Conservation (phyloP, 1,284 basidiomycete species). For the Boletus sp. region DNA sequence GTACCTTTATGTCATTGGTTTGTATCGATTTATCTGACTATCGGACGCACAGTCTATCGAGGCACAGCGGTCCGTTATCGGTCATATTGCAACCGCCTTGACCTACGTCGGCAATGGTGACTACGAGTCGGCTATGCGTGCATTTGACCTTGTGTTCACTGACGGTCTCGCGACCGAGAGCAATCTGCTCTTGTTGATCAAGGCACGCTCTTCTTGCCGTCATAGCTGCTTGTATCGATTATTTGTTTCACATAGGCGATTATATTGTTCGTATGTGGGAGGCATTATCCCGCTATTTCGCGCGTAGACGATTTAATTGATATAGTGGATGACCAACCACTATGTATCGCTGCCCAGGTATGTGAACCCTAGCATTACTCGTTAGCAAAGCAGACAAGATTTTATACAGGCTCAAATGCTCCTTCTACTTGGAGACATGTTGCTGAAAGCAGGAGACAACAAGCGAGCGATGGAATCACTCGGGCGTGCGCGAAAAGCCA, state of each 20-base stretch:
- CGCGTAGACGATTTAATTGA: not conserved
- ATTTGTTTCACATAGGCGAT: conserved; percentile 1
- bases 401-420: conserved; percentile 1
- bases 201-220: not conserved
- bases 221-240: not conserved
- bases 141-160: conserved; percentile 11
- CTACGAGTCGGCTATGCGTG: not conserved
- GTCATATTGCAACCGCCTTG: conserved; percentile 8
- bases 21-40: not conserved
- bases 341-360: conserved; percentile 3
- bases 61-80: not conserved
- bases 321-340: not conserved
- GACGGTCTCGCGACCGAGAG: not conserved
- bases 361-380: not conserved
- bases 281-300: not conserved
- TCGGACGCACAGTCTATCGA: conserved; percentile 2
- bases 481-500: not conserved
- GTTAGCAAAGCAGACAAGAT: not conserved
- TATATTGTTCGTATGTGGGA: conserved; percentile 3
- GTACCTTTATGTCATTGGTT: not conserved
- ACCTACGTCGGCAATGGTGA: not conserved
- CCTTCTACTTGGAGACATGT: not conserved
- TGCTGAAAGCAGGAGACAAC: not conserved
- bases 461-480: not conserved
- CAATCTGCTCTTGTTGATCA: conserved; percentile 8